Conservation (phyloP, 73 alveolate species). For the Blepharisma japonicum region DNA sequence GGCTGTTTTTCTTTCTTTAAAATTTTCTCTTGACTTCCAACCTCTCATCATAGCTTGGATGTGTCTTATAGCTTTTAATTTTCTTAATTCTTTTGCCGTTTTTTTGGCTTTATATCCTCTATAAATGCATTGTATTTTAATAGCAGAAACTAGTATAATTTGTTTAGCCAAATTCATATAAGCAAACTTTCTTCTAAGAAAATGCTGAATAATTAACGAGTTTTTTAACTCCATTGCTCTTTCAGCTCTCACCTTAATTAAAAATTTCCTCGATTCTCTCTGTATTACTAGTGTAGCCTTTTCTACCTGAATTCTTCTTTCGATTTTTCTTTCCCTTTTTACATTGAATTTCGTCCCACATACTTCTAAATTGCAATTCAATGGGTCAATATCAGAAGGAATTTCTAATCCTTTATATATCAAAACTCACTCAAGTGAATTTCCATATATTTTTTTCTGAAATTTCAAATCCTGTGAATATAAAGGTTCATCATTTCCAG, state of each 20-base stretch:
- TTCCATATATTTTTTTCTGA: slow-evolving; percentile 3
- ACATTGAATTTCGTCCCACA: slow-evolving; percentile 42
- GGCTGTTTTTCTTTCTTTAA: not conserved
- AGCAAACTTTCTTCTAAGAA: slow-evolving; percentile 26
- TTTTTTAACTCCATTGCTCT: not conserved
- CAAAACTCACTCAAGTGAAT: slow-evolving; percentile 22
- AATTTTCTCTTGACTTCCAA: not conserved
- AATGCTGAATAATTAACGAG: not conserved
- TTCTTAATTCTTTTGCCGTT: not conserved
- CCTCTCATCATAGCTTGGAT: not conserved
- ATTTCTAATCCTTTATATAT: slow-evolving; percentile 15
- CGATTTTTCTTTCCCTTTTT: slow-evolving; percentile 54
- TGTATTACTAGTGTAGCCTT: slow-evolving; percentile 38
- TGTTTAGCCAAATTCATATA: not conserved
- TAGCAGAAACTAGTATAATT: not conserved
- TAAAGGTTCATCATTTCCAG: slow-evolving; percentile 18
- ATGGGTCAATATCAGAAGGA: not conserved
- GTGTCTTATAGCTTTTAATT: not conserved
- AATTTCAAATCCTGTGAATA: slow-evolving; percentile 11
- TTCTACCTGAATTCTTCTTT: slow-evolving; percentile 17
- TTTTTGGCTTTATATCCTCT: not conserved
- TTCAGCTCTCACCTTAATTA: slow-evolving; percentile 4
- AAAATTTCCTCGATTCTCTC: slow-evolving; percentile 47
- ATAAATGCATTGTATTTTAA: slow-evolving; percentile 3
- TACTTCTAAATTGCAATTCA: slow-evolving; percentile 38